Evolutionary conservation across 805 yeast genomes (phyloP).

Genomic region (Nakazawaea laoshanensis): DNA sequence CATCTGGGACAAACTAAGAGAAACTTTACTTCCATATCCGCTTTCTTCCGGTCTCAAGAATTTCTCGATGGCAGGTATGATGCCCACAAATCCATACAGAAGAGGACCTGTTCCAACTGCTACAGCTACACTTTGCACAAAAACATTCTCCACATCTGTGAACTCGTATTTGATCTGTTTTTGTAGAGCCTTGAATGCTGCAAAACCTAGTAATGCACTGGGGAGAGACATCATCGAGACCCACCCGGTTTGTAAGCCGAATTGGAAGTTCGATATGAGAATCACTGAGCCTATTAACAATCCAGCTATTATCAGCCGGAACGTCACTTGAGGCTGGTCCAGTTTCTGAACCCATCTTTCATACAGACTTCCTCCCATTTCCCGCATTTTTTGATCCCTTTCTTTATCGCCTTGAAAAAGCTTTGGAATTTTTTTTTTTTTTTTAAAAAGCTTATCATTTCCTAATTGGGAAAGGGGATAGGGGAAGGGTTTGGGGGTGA

Average conservation of each 20-base stretch:
- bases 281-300: slow-evolving; percentile 81
- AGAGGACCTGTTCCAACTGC: slow-evolving; percentile 98
- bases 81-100: slow-evolving; percentile 92
- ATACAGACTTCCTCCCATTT: slow-evolving; percentile 6
- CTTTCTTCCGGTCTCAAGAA: slow-evolving; percentile 72
- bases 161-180: slow-evolving; percentile 31
- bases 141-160: slow-evolving; percentile 92
- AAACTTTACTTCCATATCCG: slow-evolving; percentile 39
- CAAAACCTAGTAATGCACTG: slow-evolving; percentile 80
- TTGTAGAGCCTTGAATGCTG: slow-evolving; percentile 60
- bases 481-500: too few species aligned
- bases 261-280: slow-evolving; percentile 85
- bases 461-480: too few species aligned
- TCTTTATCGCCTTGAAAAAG: too few species aligned
- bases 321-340: slow-evolving; percentile 54
- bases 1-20: slow-evolving; percentile 40
- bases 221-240: slow-evolving; percentile 98
- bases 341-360: slow-evolving; percentile 39
- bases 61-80: slow-evolving; percentile 91
- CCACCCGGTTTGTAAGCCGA: slow-evolving; percentile 98
- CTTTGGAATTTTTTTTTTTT: too few species aligned
- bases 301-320: slow-evolving; percentile 70
- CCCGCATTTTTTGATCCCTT: too few species aligned
- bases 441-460: too few species aligned
- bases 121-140: slow-evolving; percentile 85